Evolutionary conservation across 495 filamentous ascomycete genomes (phyloP).

Genomic region (Penicillium silybi): DNA sequence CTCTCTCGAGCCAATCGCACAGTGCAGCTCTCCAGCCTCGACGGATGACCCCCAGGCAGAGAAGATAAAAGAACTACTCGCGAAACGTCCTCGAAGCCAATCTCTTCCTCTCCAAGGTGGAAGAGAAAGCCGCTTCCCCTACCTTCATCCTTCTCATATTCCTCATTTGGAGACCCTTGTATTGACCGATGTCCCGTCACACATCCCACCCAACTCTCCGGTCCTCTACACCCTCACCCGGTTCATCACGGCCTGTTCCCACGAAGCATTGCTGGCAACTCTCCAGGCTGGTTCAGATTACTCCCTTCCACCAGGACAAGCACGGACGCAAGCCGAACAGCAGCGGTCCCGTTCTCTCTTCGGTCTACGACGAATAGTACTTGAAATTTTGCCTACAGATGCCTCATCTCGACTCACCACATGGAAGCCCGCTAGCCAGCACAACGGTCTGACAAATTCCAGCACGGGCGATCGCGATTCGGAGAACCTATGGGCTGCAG

Average conservation of each 20-base stretch:
- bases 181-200: constrained; percentile 57
- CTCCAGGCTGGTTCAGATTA: constrained; percentile 51
- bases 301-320: constrained; percentile 46
- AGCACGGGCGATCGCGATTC: constrained; percentile 59
- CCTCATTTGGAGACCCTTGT: constrained; percentile 54
- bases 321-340: constrained; percentile 34
- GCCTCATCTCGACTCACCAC: constrained; percentile 20
- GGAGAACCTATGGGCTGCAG: constrained; percentile 58
- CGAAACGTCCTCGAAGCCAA: constrained; percentile 34
- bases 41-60: constrained; percentile 21
- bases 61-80: constrained; percentile 32
- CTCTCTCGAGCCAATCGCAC: background rate
- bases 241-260: constrained; percentile 58
- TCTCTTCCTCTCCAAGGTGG: constrained; percentile 23
- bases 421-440: constrained; percentile 35
- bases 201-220: constrained; percentile 40
- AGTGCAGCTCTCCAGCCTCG: constrained; percentile 25
- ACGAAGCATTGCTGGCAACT: constrained; percentile 52
- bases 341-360: constrained; percentile 49
- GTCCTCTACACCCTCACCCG: constrained; percentile 46
- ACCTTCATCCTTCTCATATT: constrained; percentile 54
- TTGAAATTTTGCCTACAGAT: constrained; percentile 50
- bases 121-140: constrained; percentile 34
- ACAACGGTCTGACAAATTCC: constrained; percentile 32
- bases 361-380: constrained; percentile 50